phyloP scores from a whole-genome alignment of 2,329 filamentous ascomycete genomes.

The Aquanectria penicillioides region DNA sequence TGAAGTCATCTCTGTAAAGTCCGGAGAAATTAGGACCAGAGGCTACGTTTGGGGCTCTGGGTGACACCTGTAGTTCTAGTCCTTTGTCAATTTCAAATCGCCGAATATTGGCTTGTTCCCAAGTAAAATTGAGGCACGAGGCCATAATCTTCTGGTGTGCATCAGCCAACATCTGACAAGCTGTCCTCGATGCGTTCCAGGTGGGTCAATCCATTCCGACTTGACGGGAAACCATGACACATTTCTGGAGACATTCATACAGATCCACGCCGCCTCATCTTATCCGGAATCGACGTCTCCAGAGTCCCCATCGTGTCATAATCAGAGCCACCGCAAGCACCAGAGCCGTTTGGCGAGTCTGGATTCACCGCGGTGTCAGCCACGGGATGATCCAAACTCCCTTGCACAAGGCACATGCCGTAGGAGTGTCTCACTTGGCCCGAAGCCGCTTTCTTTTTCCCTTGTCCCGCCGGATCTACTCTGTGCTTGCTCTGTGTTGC shows the following conservation, averaged over 20 bases:
- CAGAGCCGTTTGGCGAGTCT: conserved; percentile 5
- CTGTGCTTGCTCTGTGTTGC: neutral
- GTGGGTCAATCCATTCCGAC: neutral
- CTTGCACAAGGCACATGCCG: conserved; percentile 12
- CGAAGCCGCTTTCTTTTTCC: neutral
- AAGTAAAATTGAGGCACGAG: too few species aligned
- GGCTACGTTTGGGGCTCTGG: too few species aligned
- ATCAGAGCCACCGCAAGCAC: neutral
- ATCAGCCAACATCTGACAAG: too few species aligned
- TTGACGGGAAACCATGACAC: neutral
- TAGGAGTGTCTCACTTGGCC: conserved; percentile 17
- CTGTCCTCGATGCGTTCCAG: neutral
- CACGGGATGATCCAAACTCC: conserved; percentile 11
- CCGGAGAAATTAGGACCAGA: too few species aligned
- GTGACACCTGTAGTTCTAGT: too few species aligned
- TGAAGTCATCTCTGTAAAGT: neutral
- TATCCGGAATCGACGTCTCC: neutral
- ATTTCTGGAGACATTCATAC: neutral
- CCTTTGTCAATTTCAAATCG: too few species aligned
- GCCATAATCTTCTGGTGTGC: too few species aligned
- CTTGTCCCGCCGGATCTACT: neutral
- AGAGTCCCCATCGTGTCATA: neutral
- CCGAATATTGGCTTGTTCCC: too few species aligned
- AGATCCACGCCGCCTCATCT: neutral
- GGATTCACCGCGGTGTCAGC: conserved; percentile 11